Percentiles rank a stretch among this genome's conserved stretches.
Conservation (phyloP, 257 asterid species). For the Ajuga chamaepitys region DNA sequence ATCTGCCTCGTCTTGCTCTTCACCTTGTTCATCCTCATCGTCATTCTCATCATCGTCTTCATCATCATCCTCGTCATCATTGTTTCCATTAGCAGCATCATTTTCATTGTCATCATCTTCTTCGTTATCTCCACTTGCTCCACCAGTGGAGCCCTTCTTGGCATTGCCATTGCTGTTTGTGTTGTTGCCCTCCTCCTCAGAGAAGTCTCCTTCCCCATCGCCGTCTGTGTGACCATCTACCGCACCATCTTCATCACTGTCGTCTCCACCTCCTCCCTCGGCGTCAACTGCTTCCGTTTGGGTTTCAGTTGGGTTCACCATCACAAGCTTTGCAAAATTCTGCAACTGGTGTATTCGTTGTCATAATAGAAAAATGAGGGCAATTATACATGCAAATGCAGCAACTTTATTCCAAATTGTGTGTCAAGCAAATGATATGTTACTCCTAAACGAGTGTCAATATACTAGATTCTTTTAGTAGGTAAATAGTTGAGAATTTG, state of each 20-base stretch:
- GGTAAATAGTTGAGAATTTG: no score
- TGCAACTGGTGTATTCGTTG: conserved; percentile 13
- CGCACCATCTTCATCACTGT: conserved; percentile 17
- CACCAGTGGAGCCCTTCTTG: conserved; percentile 24
- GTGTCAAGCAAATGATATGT: no score
- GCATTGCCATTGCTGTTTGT: conserved; percentile 34
- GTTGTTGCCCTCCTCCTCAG: conserved; percentile 38
- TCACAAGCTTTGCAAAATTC: conserved; percentile 13
- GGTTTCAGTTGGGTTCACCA: conserved; percentile 15
- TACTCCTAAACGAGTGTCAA: no score
- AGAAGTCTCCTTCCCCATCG: conserved; percentile 30
- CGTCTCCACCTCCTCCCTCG: conserved; percentile 40
- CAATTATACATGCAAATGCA: no score
- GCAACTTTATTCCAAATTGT: no score
- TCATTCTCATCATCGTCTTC: conserved; percentile 19
- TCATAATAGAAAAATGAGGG: background rate
- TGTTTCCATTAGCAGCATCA: conserved; percentile 7
- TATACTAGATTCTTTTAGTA: no score
- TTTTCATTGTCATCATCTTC: conserved; percentile 26
- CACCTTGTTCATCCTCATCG: conserved; percentile 17
- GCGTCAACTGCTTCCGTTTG: conserved; percentile 40
- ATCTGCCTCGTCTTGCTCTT: conserved; percentile 24
- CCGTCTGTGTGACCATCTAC: conserved; percentile 26
- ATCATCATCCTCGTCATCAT: conserved; percentile 23
- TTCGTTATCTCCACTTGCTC: conserved; percentile 25